These are phyloP conservation scores for Pyrenochaeta sp. DNA, from an alignment of 2,329 filamentous ascomycete species.

Conservation along the genomic window DNA sequence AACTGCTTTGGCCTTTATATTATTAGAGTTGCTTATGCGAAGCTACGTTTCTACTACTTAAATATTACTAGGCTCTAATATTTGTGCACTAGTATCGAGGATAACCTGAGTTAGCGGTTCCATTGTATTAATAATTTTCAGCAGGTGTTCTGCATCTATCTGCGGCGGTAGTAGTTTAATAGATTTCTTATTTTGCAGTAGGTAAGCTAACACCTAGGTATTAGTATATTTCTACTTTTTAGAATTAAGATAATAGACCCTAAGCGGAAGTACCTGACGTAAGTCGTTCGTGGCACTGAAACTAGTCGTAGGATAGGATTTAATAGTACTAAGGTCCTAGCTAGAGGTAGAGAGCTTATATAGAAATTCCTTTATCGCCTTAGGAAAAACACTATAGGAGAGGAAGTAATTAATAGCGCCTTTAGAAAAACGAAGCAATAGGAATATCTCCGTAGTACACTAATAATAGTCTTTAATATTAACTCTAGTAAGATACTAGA, in stretches of 20 bases:
- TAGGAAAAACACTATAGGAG: slow-evolving; percentile 64
- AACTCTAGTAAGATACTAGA: slow-evolving; percentile 26
- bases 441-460: slow-evolving; percentile 61
- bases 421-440: slow-evolving; percentile 61
- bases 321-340: slow-evolving; percentile 67
- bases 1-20: slow-evolving; percentile 20
- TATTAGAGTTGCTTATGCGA: slow-evolving; percentile 47
- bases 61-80: slow-evolving; percentile 65
- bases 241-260: slow-evolving; percentile 64
- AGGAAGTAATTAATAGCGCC: slow-evolving; percentile 70
- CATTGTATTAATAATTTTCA: slow-evolving; percentile 54
- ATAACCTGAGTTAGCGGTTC: slow-evolving; percentile 63
- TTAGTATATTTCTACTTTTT: slow-evolving; percentile 68
- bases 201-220: slow-evolving; percentile 67
- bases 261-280: slow-evolving; percentile 63
- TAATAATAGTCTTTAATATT: slow-evolving; percentile 58
- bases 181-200: slow-evolving; percentile 58
- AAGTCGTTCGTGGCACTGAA: slow-evolving; percentile 76
- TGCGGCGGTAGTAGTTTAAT: slow-evolving; percentile 32
- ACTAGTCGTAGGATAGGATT: slow-evolving; percentile 63
- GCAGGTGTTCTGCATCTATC: slow-evolving; percentile 51
- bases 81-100: slow-evolving; percentile 74
- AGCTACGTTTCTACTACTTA: slow-evolving; percentile 62
- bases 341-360: slow-evolving; percentile 70
- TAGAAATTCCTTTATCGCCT: slow-evolving; percentile 68